Base-by-base conservation (phyloP, 257 asterid genomes). In the Sherardia arvensis region DNA sequence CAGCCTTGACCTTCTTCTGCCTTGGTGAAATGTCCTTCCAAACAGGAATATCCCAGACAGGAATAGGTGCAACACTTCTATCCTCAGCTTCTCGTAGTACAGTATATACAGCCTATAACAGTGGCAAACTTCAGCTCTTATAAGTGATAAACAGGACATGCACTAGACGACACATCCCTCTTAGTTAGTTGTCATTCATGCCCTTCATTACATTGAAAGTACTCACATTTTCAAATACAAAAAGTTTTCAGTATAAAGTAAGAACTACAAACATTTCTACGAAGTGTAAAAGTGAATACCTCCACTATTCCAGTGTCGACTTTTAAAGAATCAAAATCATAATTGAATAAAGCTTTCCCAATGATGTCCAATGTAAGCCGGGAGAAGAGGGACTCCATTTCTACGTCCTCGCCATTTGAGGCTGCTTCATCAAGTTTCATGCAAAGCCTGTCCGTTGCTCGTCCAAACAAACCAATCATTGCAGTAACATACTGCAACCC, bases 351-450 rank as follows among this genome's bases (percentile, higher is more conserved):
- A 61, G 99, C 99, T 85, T 89, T 90, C 67, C 99, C 99, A 60
- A 89, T 92, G 75, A 92, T 83, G 77, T 92, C 99, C 73, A 92
- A 74, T 22, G 99, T 92, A 83, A 92, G 76, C 59, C 90, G 96
- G 67, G 99, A 92, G 76, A 92, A 92, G 53, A 92, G 97, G 75
- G 99, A 89, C 81, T 89, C 97, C 97, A 92, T 89, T 78, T 92
- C 97, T 40, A 89, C 94, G 69, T 87, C 96, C 80, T 89, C 96
- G 22, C 96, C 95, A 69, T 92, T 86, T 72, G 95, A 84, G 72
- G 95, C 95, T 75, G 97, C 96, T 62, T 74, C 81, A 59, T 92
- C 99, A 60, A 92, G 95, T 76, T 82, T 87, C 66, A 66, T 70
- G 80, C 96, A 89, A 28, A 92, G 85, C 71, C 96, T 85, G 67